Conservation (phyloP, 1,139 yeast genomes). For the Protomyces inundatus region DNA sequence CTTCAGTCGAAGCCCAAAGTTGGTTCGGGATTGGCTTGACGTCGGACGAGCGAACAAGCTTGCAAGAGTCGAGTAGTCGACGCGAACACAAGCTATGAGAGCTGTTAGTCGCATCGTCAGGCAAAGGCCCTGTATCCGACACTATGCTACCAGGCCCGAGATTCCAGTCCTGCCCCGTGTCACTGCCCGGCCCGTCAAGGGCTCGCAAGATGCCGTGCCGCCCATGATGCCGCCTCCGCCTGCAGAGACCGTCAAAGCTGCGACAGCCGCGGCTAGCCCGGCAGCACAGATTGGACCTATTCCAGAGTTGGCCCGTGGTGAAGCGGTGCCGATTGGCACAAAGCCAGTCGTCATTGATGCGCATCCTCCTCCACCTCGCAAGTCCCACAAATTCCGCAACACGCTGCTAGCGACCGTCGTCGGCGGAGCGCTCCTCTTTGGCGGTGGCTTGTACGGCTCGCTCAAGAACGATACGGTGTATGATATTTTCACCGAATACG, state of each 20-base stretch:
- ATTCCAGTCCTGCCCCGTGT: conserved; percentile 11
- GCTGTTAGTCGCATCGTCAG: background rate
- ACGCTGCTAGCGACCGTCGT: conserved; percentile 25
- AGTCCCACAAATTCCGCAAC: conserved; percentile 14
- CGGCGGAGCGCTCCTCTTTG: conserved; percentile 35
- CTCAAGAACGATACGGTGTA: conserved; percentile 41
- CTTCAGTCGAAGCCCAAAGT: too few species aligned
- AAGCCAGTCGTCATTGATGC: conserved; percentile 4
- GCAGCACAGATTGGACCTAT: background rate
- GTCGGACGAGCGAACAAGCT: background rate
- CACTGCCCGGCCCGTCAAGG: background rate
- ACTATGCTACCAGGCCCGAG: conserved; percentile 17
- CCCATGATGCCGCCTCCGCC: conserved; percentile 17
- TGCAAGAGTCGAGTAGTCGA: background rate
- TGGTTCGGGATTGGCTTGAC: background rate
- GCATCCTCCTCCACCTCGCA: background rate
- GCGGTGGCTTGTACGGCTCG: conserved; percentile 42
- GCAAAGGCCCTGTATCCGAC: background rate
- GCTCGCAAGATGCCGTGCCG: conserved; percentile 9
- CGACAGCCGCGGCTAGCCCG: background rate
- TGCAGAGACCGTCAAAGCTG: background rate
- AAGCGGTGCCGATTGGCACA: conserved; percentile 14
- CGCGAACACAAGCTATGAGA: background rate
- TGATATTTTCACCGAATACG: conserved; percentile 51
- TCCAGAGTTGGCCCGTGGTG: background rate